Percentiles rank a stretch among this genome's conserved stretches.
Evolutionary conservation across 768 basidiomycete genomes (phyloP).

Genomic region (Leccinum variicolor): DNA sequence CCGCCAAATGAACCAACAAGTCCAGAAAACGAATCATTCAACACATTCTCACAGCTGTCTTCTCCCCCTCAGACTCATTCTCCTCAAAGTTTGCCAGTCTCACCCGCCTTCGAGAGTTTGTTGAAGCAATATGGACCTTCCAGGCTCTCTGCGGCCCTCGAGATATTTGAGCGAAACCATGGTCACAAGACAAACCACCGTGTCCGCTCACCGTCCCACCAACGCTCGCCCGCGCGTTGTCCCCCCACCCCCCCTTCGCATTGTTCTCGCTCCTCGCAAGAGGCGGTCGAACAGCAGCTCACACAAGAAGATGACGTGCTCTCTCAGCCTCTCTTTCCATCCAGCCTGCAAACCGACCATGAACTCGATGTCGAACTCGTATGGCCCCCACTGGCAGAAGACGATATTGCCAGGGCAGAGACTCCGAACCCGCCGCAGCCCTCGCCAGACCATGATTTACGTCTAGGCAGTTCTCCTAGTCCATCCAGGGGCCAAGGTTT

Average conservation of each 20-base stretch:
- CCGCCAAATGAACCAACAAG: not conserved
- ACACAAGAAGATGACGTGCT: slow-evolving; percentile 36
- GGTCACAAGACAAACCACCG: slow-evolving; percentile 1
- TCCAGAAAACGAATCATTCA: slow-evolving; percentile 6
- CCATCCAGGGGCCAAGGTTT: slow-evolving; percentile 13
- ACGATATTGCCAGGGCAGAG: slow-evolving; percentile 3
- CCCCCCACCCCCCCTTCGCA: slow-evolving; percentile 23
- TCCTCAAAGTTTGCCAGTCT: slow-evolving; percentile 11
- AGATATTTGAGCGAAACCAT: slow-evolving; percentile 17
- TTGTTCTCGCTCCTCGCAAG: slow-evolving; percentile 37
- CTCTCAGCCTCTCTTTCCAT: not conserved
- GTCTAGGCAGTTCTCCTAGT: not conserved
- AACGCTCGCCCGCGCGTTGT: slow-evolving; percentile 4
- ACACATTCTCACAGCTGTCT: slow-evolving; percentile 20
- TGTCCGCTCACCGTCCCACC: not conserved
- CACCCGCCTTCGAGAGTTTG: slow-evolving; percentile 20
- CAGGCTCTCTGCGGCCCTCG: slow-evolving; percentile 13
- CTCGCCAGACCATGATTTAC: not conserved
- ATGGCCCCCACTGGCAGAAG: slow-evolving; percentile 24
- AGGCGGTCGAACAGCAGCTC: slow-evolving; percentile 46
- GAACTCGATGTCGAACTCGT: slow-evolving; percentile 21
- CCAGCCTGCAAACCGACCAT: slow-evolving; percentile 1
- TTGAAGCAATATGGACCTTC: slow-evolving; percentile 5
- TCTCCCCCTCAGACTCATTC: slow-evolving; percentile 16
- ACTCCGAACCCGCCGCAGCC: not conserved